Conservation (phyloP, 257 asterid genomes). For the Ilex asprella region DNA sequence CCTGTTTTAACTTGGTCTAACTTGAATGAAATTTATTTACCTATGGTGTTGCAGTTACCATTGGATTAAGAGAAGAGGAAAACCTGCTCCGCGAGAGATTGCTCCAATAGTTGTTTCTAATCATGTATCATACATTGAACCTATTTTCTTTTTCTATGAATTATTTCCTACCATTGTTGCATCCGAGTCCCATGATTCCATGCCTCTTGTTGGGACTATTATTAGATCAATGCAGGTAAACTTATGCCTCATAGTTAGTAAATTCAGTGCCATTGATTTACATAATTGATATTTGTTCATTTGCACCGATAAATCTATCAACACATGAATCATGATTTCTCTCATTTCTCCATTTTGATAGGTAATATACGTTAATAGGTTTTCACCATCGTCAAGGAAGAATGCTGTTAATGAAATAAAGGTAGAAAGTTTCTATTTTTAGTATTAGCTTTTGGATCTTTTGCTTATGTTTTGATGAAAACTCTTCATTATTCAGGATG, state of each 20-base stretch:
- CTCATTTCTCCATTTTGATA: constrained; percentile 15
- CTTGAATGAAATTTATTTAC: constrained; percentile 15
- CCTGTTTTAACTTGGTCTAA: not conserved
- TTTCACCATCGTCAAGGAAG: constrained; percentile 82
- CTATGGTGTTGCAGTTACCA: constrained; percentile 60
- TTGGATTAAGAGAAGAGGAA: constrained; percentile 94
- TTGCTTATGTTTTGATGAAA: not conserved
- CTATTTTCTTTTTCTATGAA: constrained; percentile 95
- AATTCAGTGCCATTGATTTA: too few species aligned
- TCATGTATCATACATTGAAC: constrained; percentile 87
- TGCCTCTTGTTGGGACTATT: constrained; percentile 98
- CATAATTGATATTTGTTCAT: too few species aligned
- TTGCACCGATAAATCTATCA: too few species aligned
- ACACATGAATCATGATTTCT: not conserved
- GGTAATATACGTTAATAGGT: constrained; percentile 95
- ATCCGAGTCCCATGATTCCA: constrained; percentile 91
- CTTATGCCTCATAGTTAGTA: not conserved
- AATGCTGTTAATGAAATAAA: constrained; percentile 87
- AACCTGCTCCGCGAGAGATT: constrained; percentile 83
- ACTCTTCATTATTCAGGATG: too few species aligned
- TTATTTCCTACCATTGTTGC: constrained; percentile 91
- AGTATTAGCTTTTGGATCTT: not conserved
- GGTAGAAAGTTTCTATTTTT: constrained; percentile 49
- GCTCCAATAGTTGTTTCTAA: constrained; percentile 95
- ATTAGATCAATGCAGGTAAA: constrained; percentile 98